Base-by-base conservation (phyloP, 108 stramenopile genomes). In the Mayamaea pseudoterrestris region DNA sequence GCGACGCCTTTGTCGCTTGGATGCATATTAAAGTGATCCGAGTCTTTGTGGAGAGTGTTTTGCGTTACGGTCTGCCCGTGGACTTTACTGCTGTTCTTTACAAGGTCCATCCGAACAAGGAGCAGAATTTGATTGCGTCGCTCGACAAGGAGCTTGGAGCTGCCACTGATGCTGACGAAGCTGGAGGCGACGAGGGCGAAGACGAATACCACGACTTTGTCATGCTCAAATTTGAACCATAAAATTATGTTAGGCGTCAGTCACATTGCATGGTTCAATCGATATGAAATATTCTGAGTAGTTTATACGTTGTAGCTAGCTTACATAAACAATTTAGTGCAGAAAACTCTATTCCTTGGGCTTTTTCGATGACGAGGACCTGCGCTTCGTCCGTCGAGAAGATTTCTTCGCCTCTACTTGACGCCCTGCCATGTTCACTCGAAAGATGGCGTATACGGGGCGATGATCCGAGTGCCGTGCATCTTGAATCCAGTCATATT, bases 11-110 rank as follows among this genome's bases (percentile, higher is more conserved):
- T 52, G 88, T 84, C 18, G 93, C 93, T 2, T 98, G 97, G 97
- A 89, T 96, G 80, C 97, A 98, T 65, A 74, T 96, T 42, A 98
- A 98, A 72, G 84, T 94, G 27, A 90, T 98, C 49, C 86, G 93
- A 21, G 93, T 91, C 9, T 98, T 96, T 69, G 90, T 93, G 24
- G 97, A 98, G 76, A 81, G 81, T 57, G 93, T 98, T 11, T 61
- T 98, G 23, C 83, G 94, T 31, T 98, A 96, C 47, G 97, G 97
- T 27, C 69, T 98, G 14, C 97, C 97, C 11, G 90, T 93, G 12
- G 90, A 97, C 60, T 91, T 93, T 46, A 85, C 85, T 0, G 75
- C 91, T n/a, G 88, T 87, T 6, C 63, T 93, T 32, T 85, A 86
- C 67, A 83, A 90, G 67, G 79, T 86, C 13, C 51, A 74, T 18